Evolutionary conservation across 176 grass and related monocot genomes (phyloP), one percentile per base, ranked within the genome.

Genomic region (Guadua angustifolia): DNA sequence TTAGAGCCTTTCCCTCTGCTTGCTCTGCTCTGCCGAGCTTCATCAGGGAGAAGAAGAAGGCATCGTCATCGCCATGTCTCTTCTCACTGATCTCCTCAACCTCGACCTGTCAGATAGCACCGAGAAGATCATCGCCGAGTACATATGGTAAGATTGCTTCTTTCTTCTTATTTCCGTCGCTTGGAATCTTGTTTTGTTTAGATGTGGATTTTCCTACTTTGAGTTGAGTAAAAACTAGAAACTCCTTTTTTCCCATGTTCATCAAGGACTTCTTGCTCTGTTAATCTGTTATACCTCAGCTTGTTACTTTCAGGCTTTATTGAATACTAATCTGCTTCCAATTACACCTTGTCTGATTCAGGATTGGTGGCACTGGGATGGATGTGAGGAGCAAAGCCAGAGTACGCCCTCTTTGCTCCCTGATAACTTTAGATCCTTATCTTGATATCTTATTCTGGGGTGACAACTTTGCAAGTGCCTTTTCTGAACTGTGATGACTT

Each of bases 361-460:
- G 95, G 93, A 75, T 98, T 61, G 95, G 95, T 17, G 95, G 91
- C 24, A 87, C 95, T 22, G 93, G 93, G 6, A 90, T 98, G 79
- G 95, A 98, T 57, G 78, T 98, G 47, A 88, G 95, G 88, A 98
- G 95, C 95, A 98, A 98, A 84, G 91, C 83, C 83, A 95, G 88
- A 67, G 75, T 74, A 38, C 45, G 25, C 61, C 9, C 16, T 22
- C 51, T 46, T 52, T 12, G 15, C 38, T 17, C 22, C 59, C 24
- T 74, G 17, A 81, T 58, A 44, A 36, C 22, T 60, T 16, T 58
- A 15, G 26, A 69, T 18, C 39, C 17, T 74, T 32, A 12, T 86
- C 43, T 73, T 65, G 42, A 18, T 44, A 33, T 69, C 33, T 55
- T 36, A 36, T 36, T 36, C 35, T 36, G 35, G 35, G 35, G 35